These are phyloP conservation scores for Haplosporangium gracile DNA, from an alignment of 192 early-diverging fungal genomes.

Conservation along the genomic window DNA sequence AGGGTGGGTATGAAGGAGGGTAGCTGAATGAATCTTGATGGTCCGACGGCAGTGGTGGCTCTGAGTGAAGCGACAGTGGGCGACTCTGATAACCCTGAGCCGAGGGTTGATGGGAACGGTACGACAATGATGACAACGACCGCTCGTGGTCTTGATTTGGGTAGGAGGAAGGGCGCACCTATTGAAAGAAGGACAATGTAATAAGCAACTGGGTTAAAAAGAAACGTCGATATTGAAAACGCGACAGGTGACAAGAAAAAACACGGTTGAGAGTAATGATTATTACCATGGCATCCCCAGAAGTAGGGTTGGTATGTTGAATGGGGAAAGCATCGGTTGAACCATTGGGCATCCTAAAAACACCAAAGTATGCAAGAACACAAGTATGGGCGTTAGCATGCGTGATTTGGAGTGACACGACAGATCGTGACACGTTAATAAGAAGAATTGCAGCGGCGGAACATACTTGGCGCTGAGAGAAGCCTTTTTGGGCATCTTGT, in stretches of 20 bases:
- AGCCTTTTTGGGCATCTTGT: slow-evolving; percentile 45
- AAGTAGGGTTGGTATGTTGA: neutral
- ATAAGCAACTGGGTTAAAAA: no score
- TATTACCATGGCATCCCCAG: neutral
- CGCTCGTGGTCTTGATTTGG: slow-evolving; percentile 21
- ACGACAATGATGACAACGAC: slow-evolving; percentile 27
- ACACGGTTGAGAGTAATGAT: neutral
- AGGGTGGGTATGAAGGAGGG: slow-evolving; percentile 9
- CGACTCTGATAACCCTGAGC: slow-evolving; percentile 26
- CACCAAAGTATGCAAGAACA: neutral
- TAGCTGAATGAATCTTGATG: slow-evolving; percentile 34
- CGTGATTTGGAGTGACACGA: neutral
- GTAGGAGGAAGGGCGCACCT: slow-evolving; percentile 25
- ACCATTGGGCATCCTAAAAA: neutral
- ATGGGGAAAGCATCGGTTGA: neutral
- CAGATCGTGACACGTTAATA: neutral
- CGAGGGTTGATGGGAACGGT: slow-evolving; percentile 28
- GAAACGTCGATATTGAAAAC: no score
- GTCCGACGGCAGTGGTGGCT: slow-evolving; percentile 29
- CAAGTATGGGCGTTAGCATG: neutral
- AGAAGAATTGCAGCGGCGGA: neutral
- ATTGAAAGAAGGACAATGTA: neutral
- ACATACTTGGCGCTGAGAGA: slow-evolving; percentile 27
- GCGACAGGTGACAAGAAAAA: no score
- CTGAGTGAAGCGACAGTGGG: slow-evolving; percentile 48